Evolutionary conservation across 2,329 filamentous ascomycete genomes (phyloP).

Genomic region (Phialocephala subalpina): DNA sequence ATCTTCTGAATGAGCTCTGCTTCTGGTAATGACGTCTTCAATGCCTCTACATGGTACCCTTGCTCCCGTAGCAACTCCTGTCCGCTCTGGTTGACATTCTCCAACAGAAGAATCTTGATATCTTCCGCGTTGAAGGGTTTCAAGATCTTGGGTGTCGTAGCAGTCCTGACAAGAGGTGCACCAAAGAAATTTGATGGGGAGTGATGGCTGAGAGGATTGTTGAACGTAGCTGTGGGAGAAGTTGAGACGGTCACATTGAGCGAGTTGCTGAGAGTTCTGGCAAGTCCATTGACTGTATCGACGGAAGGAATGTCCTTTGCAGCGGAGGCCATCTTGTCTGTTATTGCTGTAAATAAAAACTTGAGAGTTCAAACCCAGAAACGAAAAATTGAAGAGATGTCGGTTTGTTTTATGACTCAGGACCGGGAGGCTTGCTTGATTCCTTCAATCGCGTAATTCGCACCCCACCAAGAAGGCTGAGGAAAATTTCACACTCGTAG

Average conservation of each 20-base stretch:
- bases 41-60: slow-evolving; percentile 93
- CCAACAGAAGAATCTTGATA: slow-evolving; percentile 93
- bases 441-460: neutral
- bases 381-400: neutral
- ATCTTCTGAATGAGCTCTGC: slow-evolving; percentile 98
- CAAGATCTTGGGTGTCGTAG: slow-evolving; percentile 72
- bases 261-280: slow-evolving; percentile 52
- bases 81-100: slow-evolving; percentile 95
- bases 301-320: slow-evolving; percentile 56
- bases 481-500: neutral
- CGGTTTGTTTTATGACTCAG: slow-evolving; percentile 4
- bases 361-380: neutral
- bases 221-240: slow-evolving; percentile 77
- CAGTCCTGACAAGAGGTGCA: slow-evolving; percentile 50
- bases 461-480: neutral
- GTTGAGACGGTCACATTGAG: slow-evolving; percentile 74
- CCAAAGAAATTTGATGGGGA: slow-evolving; percentile 65
- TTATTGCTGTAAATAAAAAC: neutral
- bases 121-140: slow-evolving; percentile 97
- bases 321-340: slow-evolving; percentile 39
- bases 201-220: slow-evolving; percentile 70
- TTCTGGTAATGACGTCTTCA: slow-evolving; percentile 90
- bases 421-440: neutral
- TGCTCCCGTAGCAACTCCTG: slow-evolving; percentile 82
- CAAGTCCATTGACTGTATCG: slow-evolving; percentile 42